phyloP scores from a whole-genome alignment of 768 basidiomycete genomes.

The Termitomyces sp. region DNA sequence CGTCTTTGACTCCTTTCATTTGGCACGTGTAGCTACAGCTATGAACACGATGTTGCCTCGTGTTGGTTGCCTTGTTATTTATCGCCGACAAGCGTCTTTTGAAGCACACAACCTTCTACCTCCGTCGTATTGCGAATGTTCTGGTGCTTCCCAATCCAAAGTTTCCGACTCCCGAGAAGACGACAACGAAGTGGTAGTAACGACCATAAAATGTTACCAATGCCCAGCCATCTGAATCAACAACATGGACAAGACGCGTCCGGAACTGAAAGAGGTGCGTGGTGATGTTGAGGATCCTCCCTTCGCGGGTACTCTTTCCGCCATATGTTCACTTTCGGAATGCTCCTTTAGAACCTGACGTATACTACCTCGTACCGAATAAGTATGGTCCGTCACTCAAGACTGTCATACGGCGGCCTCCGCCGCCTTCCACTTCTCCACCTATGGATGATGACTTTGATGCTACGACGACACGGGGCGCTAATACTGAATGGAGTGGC shows the following conservation, averaged over 20 bases:
- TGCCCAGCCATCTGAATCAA: conserved; percentile 9
- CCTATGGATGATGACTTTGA: conserved; percentile 38
- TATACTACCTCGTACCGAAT: conserved; percentile 36
- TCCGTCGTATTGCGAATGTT: conserved; percentile 22
- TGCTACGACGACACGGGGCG: conserved; percentile 24
- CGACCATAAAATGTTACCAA: not conserved
- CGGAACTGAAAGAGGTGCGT: conserved; percentile 11
- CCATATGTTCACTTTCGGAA: not conserved
- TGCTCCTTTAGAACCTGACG: conserved; percentile 24
- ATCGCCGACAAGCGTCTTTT: conserved; percentile 5
- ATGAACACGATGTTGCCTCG: conserved; percentile 35
- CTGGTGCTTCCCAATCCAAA: conserved; percentile 21
- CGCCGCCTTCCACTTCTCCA: conserved; percentile 29
- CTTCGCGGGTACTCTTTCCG: not conserved
- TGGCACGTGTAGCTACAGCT: conserved; percentile 23
- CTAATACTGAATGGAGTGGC: conserved; percentile 17
- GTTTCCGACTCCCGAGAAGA: conserved; percentile 12
- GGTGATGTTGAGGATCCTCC: not conserved
- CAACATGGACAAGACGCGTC: conserved; percentile 8
- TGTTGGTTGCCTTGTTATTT: conserved; percentile 22
- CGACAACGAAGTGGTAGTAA: not conserved
- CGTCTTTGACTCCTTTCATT: conserved; percentile 7
- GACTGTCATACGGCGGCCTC: conserved; percentile 28
- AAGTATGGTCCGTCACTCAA: conserved; percentile 25
- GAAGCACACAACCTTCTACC: conserved; percentile 17